These are phyloP conservation scores for Pythium graminicola DNA, from an alignment of 352 stramenopile genomes.

Conservation along the genomic window DNA sequence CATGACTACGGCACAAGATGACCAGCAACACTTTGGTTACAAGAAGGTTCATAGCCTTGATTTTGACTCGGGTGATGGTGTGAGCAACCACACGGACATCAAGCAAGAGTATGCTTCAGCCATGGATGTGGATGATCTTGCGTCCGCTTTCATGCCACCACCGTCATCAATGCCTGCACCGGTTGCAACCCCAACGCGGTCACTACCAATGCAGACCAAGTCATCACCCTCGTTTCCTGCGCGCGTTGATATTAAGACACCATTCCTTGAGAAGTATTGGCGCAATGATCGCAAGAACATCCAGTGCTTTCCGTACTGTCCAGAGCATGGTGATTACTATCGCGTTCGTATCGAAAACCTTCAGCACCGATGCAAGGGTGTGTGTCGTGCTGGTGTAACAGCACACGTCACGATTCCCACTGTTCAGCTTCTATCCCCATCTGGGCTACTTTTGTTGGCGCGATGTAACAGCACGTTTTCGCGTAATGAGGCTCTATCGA, in stretches of 20 bases:
- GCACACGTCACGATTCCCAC: slow-evolving; percentile 56
- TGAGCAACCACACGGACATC: slow-evolving; percentile 24
- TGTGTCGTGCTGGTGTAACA: slow-evolving; percentile 76
- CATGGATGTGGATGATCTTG: slow-evolving; percentile 46
- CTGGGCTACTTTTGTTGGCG: slow-evolving; percentile 52
- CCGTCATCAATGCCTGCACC: slow-evolving; percentile 12
- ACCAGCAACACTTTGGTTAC: slow-evolving; percentile 26
- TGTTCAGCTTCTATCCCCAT: slow-evolving; percentile 27
- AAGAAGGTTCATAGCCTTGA: slow-evolving; percentile 79
- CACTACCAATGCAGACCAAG: slow-evolving; percentile 22
- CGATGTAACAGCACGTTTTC: slow-evolving; percentile 84
- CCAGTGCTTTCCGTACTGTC: slow-evolving; percentile 88
- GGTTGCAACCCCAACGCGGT: slow-evolving; percentile 17
- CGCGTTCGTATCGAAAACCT: slow-evolving; percentile 82
- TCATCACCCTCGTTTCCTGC: slow-evolving; percentile 35
- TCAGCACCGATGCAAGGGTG: slow-evolving; percentile 76
- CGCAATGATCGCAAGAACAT: slow-evolving; percentile 91
- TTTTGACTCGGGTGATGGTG: slow-evolving; percentile 44
- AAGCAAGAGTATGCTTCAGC: slow-evolving; percentile 37
- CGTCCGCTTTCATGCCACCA: slow-evolving; percentile 42
- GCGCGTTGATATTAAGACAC: slow-evolving; percentile 69
- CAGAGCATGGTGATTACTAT: slow-evolving; percentile 87
- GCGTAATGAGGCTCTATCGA: slow-evolving; percentile 44
- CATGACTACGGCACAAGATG: slow-evolving; percentile 2
- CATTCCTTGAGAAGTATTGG: slow-evolving; percentile 88